Evolutionary conservation across 176 grass and related monocot genomes (phyloP), one percentile per base, ranked within the genome.

Genomic region (Zoysia pacifica): DNA sequence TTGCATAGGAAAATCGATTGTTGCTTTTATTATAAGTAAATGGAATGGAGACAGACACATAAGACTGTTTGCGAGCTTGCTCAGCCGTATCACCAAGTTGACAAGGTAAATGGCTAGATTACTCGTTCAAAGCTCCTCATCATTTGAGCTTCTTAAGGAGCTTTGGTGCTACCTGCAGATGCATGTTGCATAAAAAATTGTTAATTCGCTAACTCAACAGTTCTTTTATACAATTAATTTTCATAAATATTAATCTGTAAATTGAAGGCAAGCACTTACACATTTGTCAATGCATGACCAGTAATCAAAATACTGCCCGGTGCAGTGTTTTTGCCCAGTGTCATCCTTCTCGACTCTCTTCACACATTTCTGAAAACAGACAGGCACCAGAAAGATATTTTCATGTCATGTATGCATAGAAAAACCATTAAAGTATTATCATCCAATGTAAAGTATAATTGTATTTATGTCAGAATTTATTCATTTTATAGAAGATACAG

Each of bases 271-370:
- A 74, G 42, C 85, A 28, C 91, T 90, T 83, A 93, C 88, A 68
- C 85, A 90, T 86, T 88, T 90, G 44, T 90, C 88, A 0, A 93
- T 61, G 63, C 91, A 93, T 45, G 72, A 82, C 88, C 85, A 90
- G 18, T 90, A 93, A 77, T 90, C 91, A 69, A 93, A 93, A 64
- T 85, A 93, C 70, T 93, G 87, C 52, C 87, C 91, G 41, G 91
- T 93, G 81, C 91, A 93, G 62, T 93, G 91, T 62, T 93, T 93
- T 55, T 88, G 88, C 6, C 81, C 91, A 60, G 88, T 83, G 42
- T 93, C 88, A 69, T 88, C 85, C 11, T 67, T 81, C 52, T 93
- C 82, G 0, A 91, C 64, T 73, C 88, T 82, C 88, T 91, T 93
- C 51, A 90, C 59, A 15, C 91, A 93, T 80, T 45, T 81, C 88